phyloP scores from a whole-genome alignment of 2,329 filamentous ascomycete species.

The Pseudocercospora musae region DNA sequence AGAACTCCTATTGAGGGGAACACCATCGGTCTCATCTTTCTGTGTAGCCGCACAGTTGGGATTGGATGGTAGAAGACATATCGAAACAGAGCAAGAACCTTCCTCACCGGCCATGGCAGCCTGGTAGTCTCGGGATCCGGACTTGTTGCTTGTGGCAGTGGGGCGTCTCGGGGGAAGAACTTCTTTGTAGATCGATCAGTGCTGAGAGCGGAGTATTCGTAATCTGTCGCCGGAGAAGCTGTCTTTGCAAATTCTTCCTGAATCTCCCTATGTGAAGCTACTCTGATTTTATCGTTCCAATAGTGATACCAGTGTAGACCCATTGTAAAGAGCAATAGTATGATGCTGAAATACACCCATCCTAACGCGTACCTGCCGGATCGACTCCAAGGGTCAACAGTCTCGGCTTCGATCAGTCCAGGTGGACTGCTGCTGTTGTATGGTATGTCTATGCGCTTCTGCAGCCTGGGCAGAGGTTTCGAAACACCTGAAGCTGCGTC shows the following conservation, averaged over 20 bases:
- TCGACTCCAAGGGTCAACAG: constrained; percentile 71
- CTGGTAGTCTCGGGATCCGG: constrained; percentile 40
- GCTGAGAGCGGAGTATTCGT: constrained; percentile 58
- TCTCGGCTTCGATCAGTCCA: constrained; percentile 54
- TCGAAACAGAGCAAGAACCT: constrained; percentile 74
- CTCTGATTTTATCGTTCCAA: constrained; percentile 90
- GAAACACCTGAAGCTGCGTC: constrained; percentile 7
- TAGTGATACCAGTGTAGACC: constrained; percentile 77
- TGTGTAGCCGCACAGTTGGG: constrained; percentile 64
- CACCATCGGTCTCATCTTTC: constrained; percentile 63
- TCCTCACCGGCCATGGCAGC: constrained; percentile 71
- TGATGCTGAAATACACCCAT: constrained; percentile 84
- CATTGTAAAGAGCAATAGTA: constrained; percentile 64
- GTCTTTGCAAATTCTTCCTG: constrained; percentile 63
- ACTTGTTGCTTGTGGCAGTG: constrained; percentile 65
- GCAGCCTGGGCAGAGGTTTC: constrained; percentile 16
- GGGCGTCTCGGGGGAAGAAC: constrained; percentile 68
- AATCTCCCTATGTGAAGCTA: constrained; percentile 82
- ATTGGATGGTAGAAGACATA: constrained; percentile 88
- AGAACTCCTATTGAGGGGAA: constrained; percentile 78
- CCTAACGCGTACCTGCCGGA: constrained; percentile 82
- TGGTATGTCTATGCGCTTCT: constrained; percentile 54
- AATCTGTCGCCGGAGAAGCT: constrained; percentile 56
- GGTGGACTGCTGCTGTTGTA: constrained; percentile 55
- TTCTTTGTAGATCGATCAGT: constrained; percentile 64